A percentile compares a stretch with the other conserved stretches of the same genome.
Conservation (phyloP, 2,329 filamentous ascomycete genomes). For the Cadophora malorum region DNA sequence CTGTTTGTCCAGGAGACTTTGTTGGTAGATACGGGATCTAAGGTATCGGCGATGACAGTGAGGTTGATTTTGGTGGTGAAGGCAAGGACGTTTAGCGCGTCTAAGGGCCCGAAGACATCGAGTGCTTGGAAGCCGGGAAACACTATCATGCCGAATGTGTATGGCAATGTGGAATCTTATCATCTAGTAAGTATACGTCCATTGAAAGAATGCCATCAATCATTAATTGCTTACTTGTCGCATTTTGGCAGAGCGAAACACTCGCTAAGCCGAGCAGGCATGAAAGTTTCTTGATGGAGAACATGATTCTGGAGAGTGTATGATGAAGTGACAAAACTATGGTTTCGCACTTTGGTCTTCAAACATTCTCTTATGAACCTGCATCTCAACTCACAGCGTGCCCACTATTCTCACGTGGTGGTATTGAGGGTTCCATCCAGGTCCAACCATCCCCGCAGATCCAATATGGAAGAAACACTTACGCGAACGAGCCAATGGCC, state of each 20-base stretch:
- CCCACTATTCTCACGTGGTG: not conserved
- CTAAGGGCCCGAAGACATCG: constrained; percentile 45
- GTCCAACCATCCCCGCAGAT: not conserved
- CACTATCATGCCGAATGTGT: constrained; percentile 50
- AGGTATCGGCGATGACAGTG: constrained; percentile 37
- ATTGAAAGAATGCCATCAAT: too few species aligned
- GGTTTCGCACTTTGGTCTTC: not conserved
- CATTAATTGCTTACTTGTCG: not conserved
- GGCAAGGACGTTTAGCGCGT: constrained; percentile 41
- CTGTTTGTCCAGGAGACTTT: not conserved
- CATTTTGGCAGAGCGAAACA: not conserved
- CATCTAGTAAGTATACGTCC: not conserved
- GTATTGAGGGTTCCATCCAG: not conserved
- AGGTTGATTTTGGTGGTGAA: constrained; percentile 37
- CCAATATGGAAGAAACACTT: constrained; percentile 12
- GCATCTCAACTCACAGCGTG: not conserved
- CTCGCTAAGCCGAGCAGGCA: not conserved
- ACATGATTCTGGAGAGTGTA: not conserved
- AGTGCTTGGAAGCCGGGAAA: constrained; percentile 43
- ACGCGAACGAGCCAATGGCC: not conserved
- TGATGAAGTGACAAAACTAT: not conserved
- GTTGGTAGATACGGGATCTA: constrained; percentile 35
- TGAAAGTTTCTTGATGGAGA: not conserved
- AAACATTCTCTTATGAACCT: not conserved
- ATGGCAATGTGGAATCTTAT: constrained; percentile 39